Conservation (phyloP, 2,329 filamentous ascomycete species). For the Dryadomyces quercivorus region DNA sequence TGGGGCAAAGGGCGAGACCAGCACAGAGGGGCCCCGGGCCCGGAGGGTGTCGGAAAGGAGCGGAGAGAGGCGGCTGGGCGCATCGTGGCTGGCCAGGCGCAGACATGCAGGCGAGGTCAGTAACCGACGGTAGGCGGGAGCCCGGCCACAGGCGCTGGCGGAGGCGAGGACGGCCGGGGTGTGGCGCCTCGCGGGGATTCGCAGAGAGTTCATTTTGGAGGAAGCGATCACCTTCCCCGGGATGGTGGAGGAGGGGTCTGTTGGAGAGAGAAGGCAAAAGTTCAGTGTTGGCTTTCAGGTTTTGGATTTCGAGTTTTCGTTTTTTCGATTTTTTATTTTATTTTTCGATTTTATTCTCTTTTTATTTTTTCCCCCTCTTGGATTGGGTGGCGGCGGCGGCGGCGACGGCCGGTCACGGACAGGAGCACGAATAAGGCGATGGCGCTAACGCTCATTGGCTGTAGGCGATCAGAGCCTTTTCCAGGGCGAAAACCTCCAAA, state of each 20-base stretch:
- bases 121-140: constrained; percentile 37
- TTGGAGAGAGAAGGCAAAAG: neutral
- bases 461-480: neutral
- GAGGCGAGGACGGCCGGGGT: constrained; percentile 26
- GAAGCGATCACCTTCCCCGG: neutral
- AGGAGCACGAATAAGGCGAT: neutral
- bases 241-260: neutral
- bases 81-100: constrained; percentile 14
- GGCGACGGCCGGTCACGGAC: constrained; percentile 1
- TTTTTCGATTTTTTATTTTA: constrained; percentile 4
- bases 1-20: constrained; percentile 34
- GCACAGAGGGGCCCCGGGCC: constrained; percentile 14
- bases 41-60: neutral
- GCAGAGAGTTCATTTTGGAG: constrained; percentile 32
- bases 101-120: constrained; percentile 14
- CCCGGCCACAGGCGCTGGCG: constrained; percentile 23
- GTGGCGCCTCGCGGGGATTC: constrained; percentile 28
- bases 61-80: neutral
- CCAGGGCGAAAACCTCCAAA: neutral
- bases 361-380: constrained; percentile 4
- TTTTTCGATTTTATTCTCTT: constrained; percentile 3
- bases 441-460: neutral
- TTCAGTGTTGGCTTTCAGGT: neutral
- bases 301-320: neutral
- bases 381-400: constrained; percentile 4